phyloP scores from a whole-genome alignment of 139 green algal species.

The Micractinium sp. region DNA sequence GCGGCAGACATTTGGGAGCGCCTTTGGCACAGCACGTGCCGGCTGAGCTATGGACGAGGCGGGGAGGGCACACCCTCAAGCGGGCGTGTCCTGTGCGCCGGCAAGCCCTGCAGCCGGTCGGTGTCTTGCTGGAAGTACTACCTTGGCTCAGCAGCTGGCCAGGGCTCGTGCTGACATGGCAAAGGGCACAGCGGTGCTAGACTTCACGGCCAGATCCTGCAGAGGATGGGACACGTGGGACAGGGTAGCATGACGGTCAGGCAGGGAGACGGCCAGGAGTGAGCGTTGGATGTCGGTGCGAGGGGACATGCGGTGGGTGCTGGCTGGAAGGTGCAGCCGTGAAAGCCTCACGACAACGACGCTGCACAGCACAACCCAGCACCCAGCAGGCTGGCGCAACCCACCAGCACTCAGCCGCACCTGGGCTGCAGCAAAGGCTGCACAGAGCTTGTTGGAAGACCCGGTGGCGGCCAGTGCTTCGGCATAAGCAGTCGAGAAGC shows the following conservation, averaged over 20 bases:
- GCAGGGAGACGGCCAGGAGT: not conserved
- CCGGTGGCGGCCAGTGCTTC: not conserved
- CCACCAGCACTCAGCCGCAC: not conserved
- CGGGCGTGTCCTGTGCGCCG: too few species aligned
- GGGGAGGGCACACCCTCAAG: too few species aligned
- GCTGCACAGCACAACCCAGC: too few species aligned
- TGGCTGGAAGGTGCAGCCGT: not conserved
- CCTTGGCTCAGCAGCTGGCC: too few species aligned
- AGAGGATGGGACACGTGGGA: not conserved
- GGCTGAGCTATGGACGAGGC: too few species aligned
- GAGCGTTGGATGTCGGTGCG: not conserved
- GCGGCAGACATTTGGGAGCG: too few species aligned
- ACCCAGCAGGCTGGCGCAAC: not conserved
- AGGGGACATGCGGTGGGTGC: not conserved
- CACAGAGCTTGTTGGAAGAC: not conserved
- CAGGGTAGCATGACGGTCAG: too few species aligned
- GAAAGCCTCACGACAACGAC: not conserved
- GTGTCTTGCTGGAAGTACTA: too few species aligned
- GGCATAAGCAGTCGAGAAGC: not conserved
- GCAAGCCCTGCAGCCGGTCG: too few species aligned
- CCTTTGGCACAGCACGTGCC: too few species aligned
- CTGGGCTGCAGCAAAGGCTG: not conserved
- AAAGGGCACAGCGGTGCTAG: not conserved
- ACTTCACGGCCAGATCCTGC: not conserved
- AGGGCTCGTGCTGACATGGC: not conserved